A percentile compares a stretch with the other conserved stretches of the same genome.
These are phyloP conservation scores for Solanum habrochaites DNA, from an alignment of 257 asterid genomes.

Conservation along the genomic window DNA sequence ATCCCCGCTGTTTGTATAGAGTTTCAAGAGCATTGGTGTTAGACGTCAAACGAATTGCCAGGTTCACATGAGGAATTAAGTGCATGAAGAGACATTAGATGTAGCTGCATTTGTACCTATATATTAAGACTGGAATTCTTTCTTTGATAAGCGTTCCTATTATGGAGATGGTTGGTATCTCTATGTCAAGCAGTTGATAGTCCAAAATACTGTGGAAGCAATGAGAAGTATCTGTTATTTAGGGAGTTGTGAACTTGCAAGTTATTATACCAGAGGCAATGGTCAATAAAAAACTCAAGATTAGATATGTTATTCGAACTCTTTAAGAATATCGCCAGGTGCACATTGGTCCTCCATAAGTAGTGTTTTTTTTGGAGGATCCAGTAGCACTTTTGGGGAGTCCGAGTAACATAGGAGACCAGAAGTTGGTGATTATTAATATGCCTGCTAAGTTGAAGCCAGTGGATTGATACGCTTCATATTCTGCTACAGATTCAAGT, in stretches of 20 bases:
- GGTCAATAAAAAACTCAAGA: neutral
- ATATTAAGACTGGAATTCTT: conserved; percentile 47
- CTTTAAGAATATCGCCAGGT: neutral
- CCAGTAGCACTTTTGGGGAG: neutral
- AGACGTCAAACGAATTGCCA: neutral
- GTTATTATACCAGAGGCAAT: neutral
- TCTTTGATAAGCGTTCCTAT: conserved; percentile 43
- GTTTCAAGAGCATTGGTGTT: neutral
- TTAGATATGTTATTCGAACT: neutral
- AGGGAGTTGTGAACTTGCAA: neutral
- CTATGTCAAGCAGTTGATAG: conserved; percentile 52
- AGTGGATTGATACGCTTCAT: neutral
- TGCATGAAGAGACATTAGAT: neutral
- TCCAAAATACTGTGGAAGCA: conserved; percentile 33
- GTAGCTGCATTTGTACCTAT: conserved; percentile 26
- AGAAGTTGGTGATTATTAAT: neutral
- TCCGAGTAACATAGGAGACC: neutral
- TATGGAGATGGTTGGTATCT: conserved; percentile 42
- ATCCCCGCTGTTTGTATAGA: conserved; percentile 42
- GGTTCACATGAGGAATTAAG: neutral
- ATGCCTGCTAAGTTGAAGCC: neutral
- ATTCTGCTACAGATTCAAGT: neutral
- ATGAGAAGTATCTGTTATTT: neutral
- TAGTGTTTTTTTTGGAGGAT: neutral
- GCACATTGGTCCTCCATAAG: neutral